Percentiles rank a stretch among this genome's conserved stretches.
Evolutionary conservation across 768 basidiomycete species (phyloP).

Genomic region (Rhodotorula diobovata): DNA sequence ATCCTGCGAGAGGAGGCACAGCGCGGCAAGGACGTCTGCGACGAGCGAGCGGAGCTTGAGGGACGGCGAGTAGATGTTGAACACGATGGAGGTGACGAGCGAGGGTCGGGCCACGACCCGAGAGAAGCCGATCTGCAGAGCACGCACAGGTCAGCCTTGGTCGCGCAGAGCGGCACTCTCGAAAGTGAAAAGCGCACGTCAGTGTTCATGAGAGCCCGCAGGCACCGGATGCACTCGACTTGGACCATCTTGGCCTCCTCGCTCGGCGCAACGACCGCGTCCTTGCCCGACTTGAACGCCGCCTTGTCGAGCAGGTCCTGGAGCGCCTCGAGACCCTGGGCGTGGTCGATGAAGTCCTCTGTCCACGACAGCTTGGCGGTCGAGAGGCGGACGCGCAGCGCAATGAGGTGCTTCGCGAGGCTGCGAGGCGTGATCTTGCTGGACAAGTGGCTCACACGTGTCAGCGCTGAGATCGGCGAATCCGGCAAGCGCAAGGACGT

Average conservation of each 20-base stretch:
- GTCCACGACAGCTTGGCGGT: conserved; percentile 76
- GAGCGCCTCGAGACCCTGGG: conserved; percentile 64
- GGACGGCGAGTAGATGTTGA: conserved; percentile 61
- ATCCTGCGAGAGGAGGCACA: conserved; percentile 65
- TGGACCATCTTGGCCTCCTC: conserved; percentile 67
- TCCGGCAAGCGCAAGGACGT: not conserved
- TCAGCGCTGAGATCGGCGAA: not conserved
- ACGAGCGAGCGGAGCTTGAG: conserved; percentile 65
- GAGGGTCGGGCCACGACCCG: conserved; percentile 61
- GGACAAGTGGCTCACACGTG: not conserved
- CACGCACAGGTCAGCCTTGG: not conserved
- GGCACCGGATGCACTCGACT: conserved; percentile 69
- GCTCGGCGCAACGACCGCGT: conserved; percentile 53
- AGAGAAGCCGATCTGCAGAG: conserved; percentile 64
- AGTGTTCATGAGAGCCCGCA: conserved; percentile 78
- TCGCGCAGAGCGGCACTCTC: too few relatives aligned
- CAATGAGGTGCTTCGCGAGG: conserved; percentile 71
- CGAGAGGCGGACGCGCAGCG: conserved; percentile 76
- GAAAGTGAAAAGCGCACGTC: conserved; percentile 55
- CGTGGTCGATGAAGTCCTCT: conserved; percentile 64
- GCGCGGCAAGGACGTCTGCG: conserved; percentile 74
- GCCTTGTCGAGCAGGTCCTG: conserved; percentile 58
- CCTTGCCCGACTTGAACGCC: conserved; percentile 60
- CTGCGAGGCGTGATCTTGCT: conserved; percentile 57
- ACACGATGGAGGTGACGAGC: conserved; percentile 67